These are phyloP conservation scores for Phoenix roebelenii DNA, from an alignment of 176 grass and related monocot species.

Conservation along the genomic window DNA sequence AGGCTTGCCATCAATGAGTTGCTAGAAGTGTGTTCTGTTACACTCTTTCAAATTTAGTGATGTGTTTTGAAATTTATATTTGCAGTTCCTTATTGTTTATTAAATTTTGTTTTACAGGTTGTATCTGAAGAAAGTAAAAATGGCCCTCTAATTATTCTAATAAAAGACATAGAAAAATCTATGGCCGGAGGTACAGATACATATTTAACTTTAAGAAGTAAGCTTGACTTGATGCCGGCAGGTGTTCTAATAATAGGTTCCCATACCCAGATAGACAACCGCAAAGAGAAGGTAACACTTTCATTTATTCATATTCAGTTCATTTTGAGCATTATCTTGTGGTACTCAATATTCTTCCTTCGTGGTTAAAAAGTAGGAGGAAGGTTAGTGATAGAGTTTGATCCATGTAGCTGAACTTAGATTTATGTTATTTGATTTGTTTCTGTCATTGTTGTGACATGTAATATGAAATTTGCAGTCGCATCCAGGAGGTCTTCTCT, in stretches of 20 bases:
- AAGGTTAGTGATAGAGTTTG: too few species aligned
- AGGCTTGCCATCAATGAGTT: conserved; percentile 79
- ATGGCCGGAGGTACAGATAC: conserved; percentile 74
- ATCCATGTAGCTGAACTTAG: too few species aligned
- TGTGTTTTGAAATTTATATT: neutral
- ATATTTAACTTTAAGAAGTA: conserved; percentile 64
- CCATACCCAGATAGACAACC: conserved; percentile 84
- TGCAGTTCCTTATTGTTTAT: conserved; percentile 13
- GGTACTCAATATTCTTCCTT: neutral
- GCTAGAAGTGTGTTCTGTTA: conserved; percentile 47
- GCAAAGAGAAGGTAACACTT: conserved; percentile 89
- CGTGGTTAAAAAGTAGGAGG: too few species aligned
- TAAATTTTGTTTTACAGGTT: conserved; percentile 42
- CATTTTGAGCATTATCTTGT: neutral
- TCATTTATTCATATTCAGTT: neutral
- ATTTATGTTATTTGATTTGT: neutral
- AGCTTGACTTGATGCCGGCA: conserved; percentile 61
- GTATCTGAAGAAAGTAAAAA: conserved; percentile 85
- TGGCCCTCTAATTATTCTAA: conserved; percentile 74
- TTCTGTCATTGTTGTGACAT: neutral
- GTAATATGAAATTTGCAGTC: conserved; percentile 24
- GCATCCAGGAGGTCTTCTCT: conserved; percentile 95
- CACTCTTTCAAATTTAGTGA: too few species aligned
- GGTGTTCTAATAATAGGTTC: conserved; percentile 90
- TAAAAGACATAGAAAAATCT: conserved; percentile 97